Base-by-base conservation (phyloP, 2,329 filamentous ascomycete species). In the Byssochlamys sp. region DNA sequence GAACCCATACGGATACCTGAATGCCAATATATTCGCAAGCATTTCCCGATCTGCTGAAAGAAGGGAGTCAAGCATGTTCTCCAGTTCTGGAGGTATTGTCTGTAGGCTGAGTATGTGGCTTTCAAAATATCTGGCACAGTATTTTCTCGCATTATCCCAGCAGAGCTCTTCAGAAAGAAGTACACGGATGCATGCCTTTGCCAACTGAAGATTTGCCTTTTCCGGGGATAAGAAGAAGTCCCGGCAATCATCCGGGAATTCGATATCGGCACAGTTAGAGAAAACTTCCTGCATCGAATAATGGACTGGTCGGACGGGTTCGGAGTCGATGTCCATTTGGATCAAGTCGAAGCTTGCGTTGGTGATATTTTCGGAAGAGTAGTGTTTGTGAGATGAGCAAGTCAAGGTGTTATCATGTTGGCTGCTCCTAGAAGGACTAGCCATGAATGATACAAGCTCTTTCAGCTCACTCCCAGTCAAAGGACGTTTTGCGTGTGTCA, bases 271-370 rank as follows among this genome's bases (percentile, higher is more conserved):
- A 12, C 54, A 52, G 14, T 58, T 50, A 2, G n/a, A 39, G 1
- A 48, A 14, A 49, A 58, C 58, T 25, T 58, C 55, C n/a, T 60
- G 45, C n/a, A 60, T 26, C 3, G 59, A 56, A 45, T 56, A 59
- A 12, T 60, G 59, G 11, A 60, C 33, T 19, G 54, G 48, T 26
- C 52, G 57, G 25, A 60, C 51, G 3, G 51, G 51, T 1, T 28
- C 10, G 25, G 33, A 48, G 3, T 4, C 9, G 26, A 53, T 11
- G 11, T 7, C 11, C 19, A 45, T 31, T 54, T 54, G 14, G 10
- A n/a, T n/a, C n/a, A n/a, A n/a, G n/a, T n/a, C n/a, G n/a, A n/a
- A n/a, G n/a, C n/a, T n/a, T n/a, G n/a, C n/a, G n/a, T 54, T 54
- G 14, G 10, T 27, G 25, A 58, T 31, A 6, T n/a, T 39, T n/a